These are phyloP conservation scores for Hymenoscyphus repandus DNA, from an alignment of 2,329 filamentous ascomycete genomes.

Conservation along the genomic window DNA sequence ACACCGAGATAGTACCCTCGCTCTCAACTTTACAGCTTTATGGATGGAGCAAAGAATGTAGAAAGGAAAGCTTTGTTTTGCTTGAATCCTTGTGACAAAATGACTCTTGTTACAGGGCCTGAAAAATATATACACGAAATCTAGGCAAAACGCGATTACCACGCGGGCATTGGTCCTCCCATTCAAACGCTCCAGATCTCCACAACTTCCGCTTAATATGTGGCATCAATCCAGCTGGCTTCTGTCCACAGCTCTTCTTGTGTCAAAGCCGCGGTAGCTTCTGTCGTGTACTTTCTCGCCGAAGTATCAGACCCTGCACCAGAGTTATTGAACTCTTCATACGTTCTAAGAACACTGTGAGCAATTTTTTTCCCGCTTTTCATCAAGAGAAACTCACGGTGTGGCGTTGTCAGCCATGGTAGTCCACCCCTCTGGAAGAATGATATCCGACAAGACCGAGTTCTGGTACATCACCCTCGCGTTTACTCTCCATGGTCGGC, in stretches of 20 bases:
- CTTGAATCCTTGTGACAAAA: too few relatives aligned
- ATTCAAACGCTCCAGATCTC: too few relatives aligned
- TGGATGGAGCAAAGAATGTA: too few relatives aligned
- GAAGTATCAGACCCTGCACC: constrained; percentile 9
- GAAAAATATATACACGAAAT: too few relatives aligned
- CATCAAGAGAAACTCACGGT: neutral
- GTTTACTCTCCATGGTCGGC: constrained; percentile 44
- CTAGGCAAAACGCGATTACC: too few relatives aligned
- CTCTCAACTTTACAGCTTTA: too few relatives aligned
- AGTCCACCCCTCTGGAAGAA: neutral
- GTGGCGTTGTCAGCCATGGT: constrained; percentile 5
- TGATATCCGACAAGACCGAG: constrained; percentile 2
- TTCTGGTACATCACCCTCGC: constrained; percentile 40
- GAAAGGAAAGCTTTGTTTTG: too few relatives aligned
- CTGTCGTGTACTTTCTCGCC: constrained; percentile 1
- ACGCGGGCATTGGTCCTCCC: too few relatives aligned
- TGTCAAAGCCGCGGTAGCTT: constrained; percentile 6
- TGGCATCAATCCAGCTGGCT: constrained; percentile 9
- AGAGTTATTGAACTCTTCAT: constrained; percentile 11
- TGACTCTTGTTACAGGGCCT: too few relatives aligned
- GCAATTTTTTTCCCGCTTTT: too few relatives aligned
- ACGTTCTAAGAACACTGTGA: constrained; percentile 2
- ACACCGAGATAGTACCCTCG: too few relatives aligned
- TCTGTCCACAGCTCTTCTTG: constrained; percentile 7
- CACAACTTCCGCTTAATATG: constrained; percentile 5